Conservation (phyloP, 768 basidiomycete species). For the Dentipellis fragilis region DNA sequence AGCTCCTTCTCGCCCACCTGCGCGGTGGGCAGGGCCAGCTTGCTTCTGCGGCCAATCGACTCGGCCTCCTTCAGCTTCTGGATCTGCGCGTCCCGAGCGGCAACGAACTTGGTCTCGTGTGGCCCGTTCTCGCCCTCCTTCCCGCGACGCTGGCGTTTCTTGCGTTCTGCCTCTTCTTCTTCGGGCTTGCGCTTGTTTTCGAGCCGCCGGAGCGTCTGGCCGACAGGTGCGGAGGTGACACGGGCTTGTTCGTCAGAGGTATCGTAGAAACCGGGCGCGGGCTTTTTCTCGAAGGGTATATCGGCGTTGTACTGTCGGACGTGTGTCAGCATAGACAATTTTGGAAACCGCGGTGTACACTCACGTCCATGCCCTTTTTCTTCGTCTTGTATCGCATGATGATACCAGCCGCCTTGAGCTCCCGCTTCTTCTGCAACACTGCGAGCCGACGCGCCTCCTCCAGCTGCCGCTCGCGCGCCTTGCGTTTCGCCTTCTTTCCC, state of each 20-base stretch:
- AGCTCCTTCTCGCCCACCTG: slow-evolving; percentile 93
- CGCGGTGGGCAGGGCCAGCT: slow-evolving; percentile 74
- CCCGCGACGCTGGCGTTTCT: slow-evolving; percentile 76
- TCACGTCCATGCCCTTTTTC: slow-evolving; percentile 94
- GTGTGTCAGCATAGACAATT: slow-evolving; percentile 6
- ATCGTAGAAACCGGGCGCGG: slow-evolving; percentile 95
- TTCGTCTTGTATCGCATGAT: slow-evolving; percentile 94
- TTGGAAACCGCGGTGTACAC: slow-evolving; percentile 19
- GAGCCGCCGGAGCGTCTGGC: slow-evolving; percentile 81
- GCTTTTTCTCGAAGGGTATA: slow-evolving; percentile 96
- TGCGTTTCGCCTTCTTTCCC: slow-evolving; percentile 98
- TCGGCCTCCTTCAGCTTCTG: slow-evolving; percentile 97
- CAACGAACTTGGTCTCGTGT: slow-evolving; percentile 88
- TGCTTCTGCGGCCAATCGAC: slow-evolving; percentile 80
- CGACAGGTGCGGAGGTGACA: slow-evolving; percentile 78
- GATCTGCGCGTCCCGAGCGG: slow-evolving; percentile 96
- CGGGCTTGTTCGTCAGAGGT: slow-evolving; percentile 89
- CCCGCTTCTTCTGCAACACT: slow-evolving; percentile 94
- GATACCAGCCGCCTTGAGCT: slow-evolving; percentile 96
- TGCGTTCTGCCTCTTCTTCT: slow-evolving; percentile 87
- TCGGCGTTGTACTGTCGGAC: slow-evolving; percentile 82
- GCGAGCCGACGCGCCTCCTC: slow-evolving; percentile 94
- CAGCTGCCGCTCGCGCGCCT: slow-evolving; percentile 92
- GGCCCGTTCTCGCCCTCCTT: slow-evolving; percentile 52
- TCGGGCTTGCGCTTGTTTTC: slow-evolving; percentile 95